Conservation (phyloP, 2,329 filamentous ascomycete genomes). For the Aspergillus uvarum region DNA sequence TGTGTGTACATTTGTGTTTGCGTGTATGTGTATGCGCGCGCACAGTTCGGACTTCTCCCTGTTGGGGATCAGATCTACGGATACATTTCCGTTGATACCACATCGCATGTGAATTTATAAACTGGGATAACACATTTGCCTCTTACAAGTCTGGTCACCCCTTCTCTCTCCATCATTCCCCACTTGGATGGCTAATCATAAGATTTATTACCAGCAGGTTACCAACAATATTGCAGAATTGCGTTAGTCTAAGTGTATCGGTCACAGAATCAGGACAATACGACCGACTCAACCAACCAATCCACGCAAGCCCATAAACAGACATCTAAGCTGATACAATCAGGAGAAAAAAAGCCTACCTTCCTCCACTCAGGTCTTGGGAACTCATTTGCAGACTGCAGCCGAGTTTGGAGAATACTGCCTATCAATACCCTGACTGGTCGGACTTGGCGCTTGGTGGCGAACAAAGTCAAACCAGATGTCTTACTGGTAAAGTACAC, state of each 20-base stretch:
- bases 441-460: conserved; percentile 9
- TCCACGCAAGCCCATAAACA: not conserved
- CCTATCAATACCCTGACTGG: not conserved
- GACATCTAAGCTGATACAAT: not conserved
- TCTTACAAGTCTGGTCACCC: not conserved
- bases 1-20: too few species aligned
- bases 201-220: not conserved
- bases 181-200: not conserved
- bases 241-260: not conserved
- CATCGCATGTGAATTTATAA: not conserved
- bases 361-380: not conserved
- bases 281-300: not conserved
- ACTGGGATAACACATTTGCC: not conserved
- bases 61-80: not conserved
- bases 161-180: not conserved
- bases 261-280: not conserved
- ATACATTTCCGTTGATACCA: not conserved
- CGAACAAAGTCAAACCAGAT: not conserved
- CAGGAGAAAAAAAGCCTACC: not conserved
- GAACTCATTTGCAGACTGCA: not conserved
- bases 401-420: not conserved
- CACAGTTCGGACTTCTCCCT: not conserved
- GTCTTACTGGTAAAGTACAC: not conserved
- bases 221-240: not conserved
- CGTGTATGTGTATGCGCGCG: too few species aligned